Percentiles rank a stretch among this genome's conserved stretches.
Conservation (phyloP, 2,329 filamentous ascomycete species). For the Geosmithia flava region DNA sequence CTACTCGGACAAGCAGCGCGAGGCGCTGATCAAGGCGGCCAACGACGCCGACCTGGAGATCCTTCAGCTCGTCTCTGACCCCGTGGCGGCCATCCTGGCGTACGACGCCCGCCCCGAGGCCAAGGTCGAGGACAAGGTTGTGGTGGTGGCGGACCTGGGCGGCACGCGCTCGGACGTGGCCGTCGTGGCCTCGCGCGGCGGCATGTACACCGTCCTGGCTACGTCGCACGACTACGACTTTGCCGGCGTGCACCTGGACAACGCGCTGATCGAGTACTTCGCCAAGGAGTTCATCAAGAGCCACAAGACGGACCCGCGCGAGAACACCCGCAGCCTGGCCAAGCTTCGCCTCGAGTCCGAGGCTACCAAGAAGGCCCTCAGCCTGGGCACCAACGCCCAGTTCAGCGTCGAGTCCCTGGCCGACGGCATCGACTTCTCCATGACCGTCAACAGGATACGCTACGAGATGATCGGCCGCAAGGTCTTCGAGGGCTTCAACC, state of each 20-base stretch:
- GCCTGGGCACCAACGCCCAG: conserved; percentile 73
- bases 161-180: conserved; percentile 87
- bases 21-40: conserved; percentile 65
- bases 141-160: conserved; percentile 86
- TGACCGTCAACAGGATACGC: conserved; percentile 83
- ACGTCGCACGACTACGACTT: conserved; percentile 95
- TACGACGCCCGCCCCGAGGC: conserved; percentile 80
- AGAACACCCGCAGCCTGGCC: conserved; percentile 68
- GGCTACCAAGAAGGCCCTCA: conserved; percentile 82
- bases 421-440: conserved; percentile 81
- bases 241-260: conserved; percentile 73
- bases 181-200: conserved; percentile 80
- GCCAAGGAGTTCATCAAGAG: conserved; percentile 99
- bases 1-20: conserved; percentile 78
- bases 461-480: conserved; percentile 84
- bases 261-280: conserved; percentile 89
- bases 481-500: conserved; percentile 78
- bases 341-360: conserved; percentile 91
- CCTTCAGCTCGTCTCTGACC: conserved; percentile 86
- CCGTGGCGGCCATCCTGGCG: conserved; percentile 75
- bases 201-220: conserved; percentile 91
- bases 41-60: conserved; percentile 75
- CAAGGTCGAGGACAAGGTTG: conserved; percentile 67
- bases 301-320: conserved; percentile 77
- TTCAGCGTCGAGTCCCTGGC: conserved; percentile 89